phyloP scores from a whole-genome alignment of 1,284 basidiomycete species.

The Acaromyces ingoldii region DNA sequence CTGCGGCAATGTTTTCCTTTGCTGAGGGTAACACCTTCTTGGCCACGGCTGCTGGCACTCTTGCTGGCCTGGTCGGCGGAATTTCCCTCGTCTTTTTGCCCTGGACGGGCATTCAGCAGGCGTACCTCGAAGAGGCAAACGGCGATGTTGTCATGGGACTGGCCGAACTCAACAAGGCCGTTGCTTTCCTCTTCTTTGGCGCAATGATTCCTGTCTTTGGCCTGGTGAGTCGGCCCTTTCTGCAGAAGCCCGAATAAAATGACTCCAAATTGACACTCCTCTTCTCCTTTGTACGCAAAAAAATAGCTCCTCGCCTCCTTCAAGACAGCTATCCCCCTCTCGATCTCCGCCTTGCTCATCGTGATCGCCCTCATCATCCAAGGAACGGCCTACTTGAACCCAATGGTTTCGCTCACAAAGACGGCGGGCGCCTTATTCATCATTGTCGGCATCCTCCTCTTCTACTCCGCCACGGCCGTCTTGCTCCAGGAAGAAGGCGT shows the following conservation, averaged over 20 bases:
- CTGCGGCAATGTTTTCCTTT: conserved; percentile 30
- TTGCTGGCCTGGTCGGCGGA: conserved; percentile 23
- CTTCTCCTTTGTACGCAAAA: too few relatives aligned
- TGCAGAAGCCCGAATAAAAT: too few relatives aligned
- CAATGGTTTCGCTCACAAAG: conserved; percentile 13
- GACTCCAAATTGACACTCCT: too few relatives aligned
- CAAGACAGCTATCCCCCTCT: conserved; percentile 17
- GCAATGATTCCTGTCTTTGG: conserved; percentile 33
- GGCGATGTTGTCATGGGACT: conserved; percentile 9
- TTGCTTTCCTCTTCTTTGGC: conserved; percentile 21
- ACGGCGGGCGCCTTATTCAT: conserved; percentile 27
- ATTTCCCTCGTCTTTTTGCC: conserved; percentile 27
- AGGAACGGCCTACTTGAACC: conserved; percentile 18
- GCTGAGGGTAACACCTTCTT: conserved; percentile 30
- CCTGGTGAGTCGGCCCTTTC: conserved; percentile 6
- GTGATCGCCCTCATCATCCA: conserved; percentile 20
- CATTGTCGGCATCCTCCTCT: conserved; percentile 15
- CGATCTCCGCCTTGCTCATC: conserved; percentile 18
- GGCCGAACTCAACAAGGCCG: conserved; percentile 17
- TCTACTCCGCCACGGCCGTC: conserved; percentile 20
- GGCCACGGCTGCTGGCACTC: conserved; percentile 21
- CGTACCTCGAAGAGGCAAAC: conserved; percentile 19
- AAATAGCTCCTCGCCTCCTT: conserved; percentile 21
- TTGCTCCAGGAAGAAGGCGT: conserved; percentile 30
- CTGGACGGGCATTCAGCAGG: conserved; percentile 28